Conservation (phyloP, 2,329 filamentous ascomycete genomes). For the Diatrype stigma region DNA sequence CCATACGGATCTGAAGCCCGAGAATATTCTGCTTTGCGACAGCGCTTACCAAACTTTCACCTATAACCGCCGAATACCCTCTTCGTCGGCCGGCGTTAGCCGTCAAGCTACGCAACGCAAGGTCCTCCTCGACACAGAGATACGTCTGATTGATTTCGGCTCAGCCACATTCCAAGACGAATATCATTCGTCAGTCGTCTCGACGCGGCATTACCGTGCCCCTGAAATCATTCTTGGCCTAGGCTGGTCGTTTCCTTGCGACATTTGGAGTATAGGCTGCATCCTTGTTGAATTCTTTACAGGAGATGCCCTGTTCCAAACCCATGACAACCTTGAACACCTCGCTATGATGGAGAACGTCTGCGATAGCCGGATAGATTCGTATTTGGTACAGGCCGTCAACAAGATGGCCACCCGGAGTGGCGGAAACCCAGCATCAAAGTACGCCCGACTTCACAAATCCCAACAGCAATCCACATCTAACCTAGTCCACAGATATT, state of each 20-base stretch:
- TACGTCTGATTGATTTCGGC: slow-evolving; percentile 67
- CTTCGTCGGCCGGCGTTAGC: slow-evolving; percentile 56
- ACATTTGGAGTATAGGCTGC: slow-evolving; percentile 72
- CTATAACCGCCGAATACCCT: slow-evolving; percentile 66
- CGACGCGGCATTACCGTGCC: slow-evolving; percentile 65
- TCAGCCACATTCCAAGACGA: slow-evolving; percentile 71
- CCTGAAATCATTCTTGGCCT: slow-evolving; percentile 68
- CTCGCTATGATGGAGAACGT: slow-evolving; percentile 74
- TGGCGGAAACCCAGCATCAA: slow-evolving; percentile 57
- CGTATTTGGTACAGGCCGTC: slow-evolving; percentile 52
- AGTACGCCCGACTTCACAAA: slow-evolving; percentile 39
- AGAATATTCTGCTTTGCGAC: slow-evolving; percentile 65
- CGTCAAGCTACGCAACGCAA: slow-evolving; percentile 60
- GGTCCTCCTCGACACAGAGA: slow-evolving; percentile 65
- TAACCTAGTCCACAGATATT: slow-evolving; percentile 49
- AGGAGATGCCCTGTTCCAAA: slow-evolving; percentile 67
- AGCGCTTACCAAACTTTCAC: slow-evolving; percentile 66
- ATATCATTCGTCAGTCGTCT: slow-evolving; percentile 68
- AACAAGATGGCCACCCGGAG: slow-evolving; percentile 54
- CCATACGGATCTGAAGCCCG: slow-evolving; percentile 75
- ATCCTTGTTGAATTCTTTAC: slow-evolving; percentile 71
- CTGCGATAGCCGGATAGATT: slow-evolving; percentile 55
- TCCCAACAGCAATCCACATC: slow-evolving; percentile 3
- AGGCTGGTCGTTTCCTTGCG: slow-evolving; percentile 68
- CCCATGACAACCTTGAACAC: slow-evolving; percentile 68